Conservation (phyloP, 2,329 filamentous ascomycete genomes). For the Aureobasidium sp. region DNA sequence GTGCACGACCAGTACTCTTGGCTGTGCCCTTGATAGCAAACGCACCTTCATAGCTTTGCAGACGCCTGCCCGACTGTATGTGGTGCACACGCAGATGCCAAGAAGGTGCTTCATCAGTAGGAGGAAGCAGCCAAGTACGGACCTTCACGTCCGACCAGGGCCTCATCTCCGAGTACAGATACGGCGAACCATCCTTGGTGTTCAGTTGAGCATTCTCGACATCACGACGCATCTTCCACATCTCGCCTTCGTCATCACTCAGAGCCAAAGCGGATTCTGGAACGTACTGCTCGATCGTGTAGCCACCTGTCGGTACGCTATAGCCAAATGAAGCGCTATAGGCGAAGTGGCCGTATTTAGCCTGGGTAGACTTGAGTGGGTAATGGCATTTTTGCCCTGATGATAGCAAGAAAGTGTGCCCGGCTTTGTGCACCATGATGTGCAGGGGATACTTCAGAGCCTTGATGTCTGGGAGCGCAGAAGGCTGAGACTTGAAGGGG, state of each 20-base stretch:
- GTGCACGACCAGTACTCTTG: slow-evolving; percentile 48
- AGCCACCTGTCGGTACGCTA: slow-evolving; percentile 66
- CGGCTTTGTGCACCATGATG: slow-evolving; percentile 59
- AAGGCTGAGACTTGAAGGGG: slow-evolving; percentile 39
- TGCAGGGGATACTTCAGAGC: slow-evolving; percentile 61
- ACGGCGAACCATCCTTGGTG: slow-evolving; percentile 43
- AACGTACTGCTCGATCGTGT: slow-evolving; percentile 68
- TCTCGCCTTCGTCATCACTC: slow-evolving; percentile 68
- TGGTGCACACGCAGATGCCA: slow-evolving; percentile 63
- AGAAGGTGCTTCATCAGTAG: slow-evolving; percentile 48
- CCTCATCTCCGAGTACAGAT: slow-evolving; percentile 62
- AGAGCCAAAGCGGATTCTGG: slow-evolving; percentile 68
- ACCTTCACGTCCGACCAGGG: slow-evolving; percentile 62
- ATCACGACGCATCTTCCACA: slow-evolving; percentile 67
- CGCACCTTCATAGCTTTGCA: slow-evolving; percentile 65
- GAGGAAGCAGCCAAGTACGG: slow-evolving; percentile 57
- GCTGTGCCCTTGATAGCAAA: slow-evolving; percentile 61
- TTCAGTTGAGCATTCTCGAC: slow-evolving; percentile 58
- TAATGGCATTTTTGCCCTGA: slow-evolving; percentile 77
- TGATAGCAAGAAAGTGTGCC: slow-evolving; percentile 66
- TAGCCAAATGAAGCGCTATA: slow-evolving; percentile 71
- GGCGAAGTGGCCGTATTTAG: slow-evolving; percentile 72
- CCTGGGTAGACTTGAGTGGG: slow-evolving; percentile 71
- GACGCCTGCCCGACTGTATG: slow-evolving; percentile 49
- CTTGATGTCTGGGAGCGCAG: slow-evolving; percentile 49